These are phyloP conservation scores for Nicotiana obtusifolia DNA, from an alignment of 257 asterid species.

Conservation along the genomic window DNA sequence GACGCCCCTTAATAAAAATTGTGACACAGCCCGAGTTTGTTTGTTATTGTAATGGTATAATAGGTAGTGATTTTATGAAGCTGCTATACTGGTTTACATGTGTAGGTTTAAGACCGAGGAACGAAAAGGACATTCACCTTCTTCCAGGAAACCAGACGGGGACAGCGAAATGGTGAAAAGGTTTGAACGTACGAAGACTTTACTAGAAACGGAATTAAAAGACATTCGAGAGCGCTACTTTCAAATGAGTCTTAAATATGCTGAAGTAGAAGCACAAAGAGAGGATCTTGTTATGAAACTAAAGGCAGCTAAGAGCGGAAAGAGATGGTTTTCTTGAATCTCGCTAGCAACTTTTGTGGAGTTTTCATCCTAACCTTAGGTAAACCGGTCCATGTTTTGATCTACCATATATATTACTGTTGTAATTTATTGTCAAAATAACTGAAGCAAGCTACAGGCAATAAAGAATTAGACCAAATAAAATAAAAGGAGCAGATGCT, in stretches of 20 bases:
- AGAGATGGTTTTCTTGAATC: conserved; percentile 62
- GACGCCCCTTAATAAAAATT: no score
- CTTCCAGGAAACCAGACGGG: conserved; percentile 21
- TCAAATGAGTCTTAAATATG: conserved; percentile 85
- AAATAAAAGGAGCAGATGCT: background rate
- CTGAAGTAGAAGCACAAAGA: conserved; percentile 81
- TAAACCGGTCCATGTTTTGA: background rate
- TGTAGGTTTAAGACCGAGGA: conserved; percentile 30
- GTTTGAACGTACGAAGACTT: conserved; percentile 60
- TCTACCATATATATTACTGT: background rate
- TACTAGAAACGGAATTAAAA: conserved; percentile 68
- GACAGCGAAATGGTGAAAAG: conserved; percentile 32
- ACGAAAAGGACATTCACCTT: conserved; percentile 13
- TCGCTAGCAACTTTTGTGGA: background rate
- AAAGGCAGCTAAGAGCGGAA: conserved; percentile 45
- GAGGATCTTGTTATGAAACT: conserved; percentile 96
- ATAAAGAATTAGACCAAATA: background rate
- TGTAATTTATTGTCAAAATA: background rate
- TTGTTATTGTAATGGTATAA: background rate
- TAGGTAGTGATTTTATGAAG: background rate
- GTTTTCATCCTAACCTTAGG: background rate
- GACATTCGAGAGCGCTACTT: conserved; percentile 77
- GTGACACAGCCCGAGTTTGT: background rate
- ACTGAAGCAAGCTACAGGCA: background rate
- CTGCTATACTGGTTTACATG: conserved; percentile 4